Percentiles rank a stretch among this genome's conserved stretches.
These are phyloP conservation scores for Fusarium redolens DNA, from an alignment of 2,329 filamentous ascomycete species.

Conservation along the genomic window DNA sequence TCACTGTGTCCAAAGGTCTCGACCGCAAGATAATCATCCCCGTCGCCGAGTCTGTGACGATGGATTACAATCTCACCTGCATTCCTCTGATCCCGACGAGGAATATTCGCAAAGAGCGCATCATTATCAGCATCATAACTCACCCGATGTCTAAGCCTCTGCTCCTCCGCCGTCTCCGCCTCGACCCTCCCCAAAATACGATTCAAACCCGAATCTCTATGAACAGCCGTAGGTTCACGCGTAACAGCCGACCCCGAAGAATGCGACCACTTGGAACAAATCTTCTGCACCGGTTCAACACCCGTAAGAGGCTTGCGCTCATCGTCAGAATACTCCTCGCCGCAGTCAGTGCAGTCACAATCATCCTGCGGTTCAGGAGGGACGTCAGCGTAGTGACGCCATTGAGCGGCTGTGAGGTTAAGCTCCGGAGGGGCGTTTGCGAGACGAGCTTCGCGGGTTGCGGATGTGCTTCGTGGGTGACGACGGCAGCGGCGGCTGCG, in stretches of 20 bases:
- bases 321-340: not conserved
- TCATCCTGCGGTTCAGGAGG: not conserved
- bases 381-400: constrained; percentile 6
- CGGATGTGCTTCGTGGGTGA: not conserved
- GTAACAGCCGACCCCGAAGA: not conserved
- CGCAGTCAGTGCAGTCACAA: not conserved
- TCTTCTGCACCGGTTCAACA: not conserved
- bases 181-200: not conserved
- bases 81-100: constrained; percentile 6
- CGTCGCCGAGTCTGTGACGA: not conserved
- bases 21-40: not conserved
- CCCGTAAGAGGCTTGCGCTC: not conserved
- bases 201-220: not conserved
- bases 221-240: not conserved
- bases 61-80: constrained; percentile 29
- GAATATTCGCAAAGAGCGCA: constrained; percentile 31
- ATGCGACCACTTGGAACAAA: constrained; percentile 22
- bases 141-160: constrained; percentile 3
- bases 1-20: not conserved
- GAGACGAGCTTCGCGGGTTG: not conserved
- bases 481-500: not conserved
- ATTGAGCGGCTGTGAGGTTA: constrained; percentile 9
- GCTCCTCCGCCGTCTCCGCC: not conserved
- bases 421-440: constrained; percentile 5
- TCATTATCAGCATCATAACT: constrained; percentile 33